Percentiles rank a stretch among this genome's conserved stretches.
phyloP scores from a whole-genome alignment of 108 stramenopile species.

The Licmophora abbreviata region DNA sequence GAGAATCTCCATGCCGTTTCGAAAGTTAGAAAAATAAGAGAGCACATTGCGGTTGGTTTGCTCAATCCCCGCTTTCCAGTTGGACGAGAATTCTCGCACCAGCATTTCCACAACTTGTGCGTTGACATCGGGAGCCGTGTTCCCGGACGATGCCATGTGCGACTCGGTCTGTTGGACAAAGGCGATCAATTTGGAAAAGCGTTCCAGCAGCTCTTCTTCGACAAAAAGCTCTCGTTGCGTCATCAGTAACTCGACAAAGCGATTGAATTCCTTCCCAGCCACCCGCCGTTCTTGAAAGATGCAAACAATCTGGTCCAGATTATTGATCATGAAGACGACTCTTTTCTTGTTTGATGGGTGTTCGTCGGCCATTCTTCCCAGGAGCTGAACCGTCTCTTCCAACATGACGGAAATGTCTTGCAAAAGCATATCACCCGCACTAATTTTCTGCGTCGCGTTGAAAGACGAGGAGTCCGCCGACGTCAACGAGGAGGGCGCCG shows the following conservation, averaged over 20 bases:
- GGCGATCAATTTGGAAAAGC: constrained; percentile 91
- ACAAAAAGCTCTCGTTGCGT: constrained; percentile 93
- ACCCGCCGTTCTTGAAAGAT: constrained; percentile 92
- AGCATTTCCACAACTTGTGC: constrained; percentile 80
- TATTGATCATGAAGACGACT: constrained; percentile 95
- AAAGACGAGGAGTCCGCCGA: no score
- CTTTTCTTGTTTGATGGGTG: constrained; percentile 79
- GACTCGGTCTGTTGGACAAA: constrained; percentile 94
- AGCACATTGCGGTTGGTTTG: constrained; percentile 93
- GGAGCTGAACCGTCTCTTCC: constrained; percentile 62
- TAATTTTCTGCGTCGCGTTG: no score
- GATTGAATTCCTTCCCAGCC: constrained; percentile 85
- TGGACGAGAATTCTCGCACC: constrained; percentile 89
- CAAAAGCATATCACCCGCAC: constrained; percentile 80
- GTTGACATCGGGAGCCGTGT: constrained; percentile 60
- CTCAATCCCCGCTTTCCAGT: constrained; percentile 89
- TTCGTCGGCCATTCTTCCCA: constrained; percentile 80
- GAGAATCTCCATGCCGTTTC: constrained; percentile 97
- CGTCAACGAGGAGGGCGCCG: no score
- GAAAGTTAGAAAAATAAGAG: constrained; percentile 93
- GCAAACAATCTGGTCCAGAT: constrained; percentile 87
- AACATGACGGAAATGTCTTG: constrained; percentile 66
- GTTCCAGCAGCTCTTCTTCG: constrained; percentile 89
- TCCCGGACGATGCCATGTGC: constrained; percentile 42
- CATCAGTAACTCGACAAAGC: constrained; percentile 82